phyloP scores from a whole-genome alignment of 208 protist genomes.

The Novymonas esmeraldas region DNA sequence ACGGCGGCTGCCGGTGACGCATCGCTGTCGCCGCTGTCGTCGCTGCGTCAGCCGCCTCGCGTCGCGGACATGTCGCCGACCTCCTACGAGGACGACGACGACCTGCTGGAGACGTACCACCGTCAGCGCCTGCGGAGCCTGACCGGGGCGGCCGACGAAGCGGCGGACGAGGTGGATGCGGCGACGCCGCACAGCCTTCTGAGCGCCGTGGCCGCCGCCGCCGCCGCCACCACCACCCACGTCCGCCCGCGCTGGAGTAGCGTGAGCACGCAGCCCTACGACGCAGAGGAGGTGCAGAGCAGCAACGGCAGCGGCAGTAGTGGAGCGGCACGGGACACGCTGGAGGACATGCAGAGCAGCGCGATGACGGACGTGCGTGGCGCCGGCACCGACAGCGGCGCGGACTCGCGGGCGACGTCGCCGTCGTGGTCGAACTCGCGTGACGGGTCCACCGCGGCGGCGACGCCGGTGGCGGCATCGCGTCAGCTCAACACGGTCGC shows the following conservation, averaged over 20 bases:
- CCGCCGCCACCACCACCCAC: not conserved
- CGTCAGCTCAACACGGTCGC: not conserved
- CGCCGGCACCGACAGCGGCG: not conserved
- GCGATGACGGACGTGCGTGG: not conserved
- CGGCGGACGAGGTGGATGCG: not conserved
- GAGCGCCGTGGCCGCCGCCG: too few relatives aligned
- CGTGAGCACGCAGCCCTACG: slow-evolving; percentile 4
- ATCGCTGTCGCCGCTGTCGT: not conserved
- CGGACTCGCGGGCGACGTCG: not conserved
- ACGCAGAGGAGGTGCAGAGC: slow-evolving; percentile 3
- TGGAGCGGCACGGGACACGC: not conserved
- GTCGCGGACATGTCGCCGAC: not conserved
- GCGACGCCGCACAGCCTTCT: not conserved
- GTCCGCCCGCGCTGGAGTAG: slow-evolving; percentile 1
- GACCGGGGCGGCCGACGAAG: not conserved
- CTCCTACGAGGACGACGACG: not conserved
- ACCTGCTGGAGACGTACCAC: slow-evolving; percentile 1
- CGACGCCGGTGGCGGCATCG: not conserved
- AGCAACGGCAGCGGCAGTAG: not conserved
- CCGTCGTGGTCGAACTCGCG: not conserved
- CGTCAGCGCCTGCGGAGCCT: not conserved
- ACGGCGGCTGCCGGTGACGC: not conserved
- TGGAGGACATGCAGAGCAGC: not conserved
- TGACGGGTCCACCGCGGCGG: not conserved
- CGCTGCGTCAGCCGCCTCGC: not conserved